Base-by-base conservation (phyloP, 257 asterid species). In the Solanum ossicruentum region DNA sequence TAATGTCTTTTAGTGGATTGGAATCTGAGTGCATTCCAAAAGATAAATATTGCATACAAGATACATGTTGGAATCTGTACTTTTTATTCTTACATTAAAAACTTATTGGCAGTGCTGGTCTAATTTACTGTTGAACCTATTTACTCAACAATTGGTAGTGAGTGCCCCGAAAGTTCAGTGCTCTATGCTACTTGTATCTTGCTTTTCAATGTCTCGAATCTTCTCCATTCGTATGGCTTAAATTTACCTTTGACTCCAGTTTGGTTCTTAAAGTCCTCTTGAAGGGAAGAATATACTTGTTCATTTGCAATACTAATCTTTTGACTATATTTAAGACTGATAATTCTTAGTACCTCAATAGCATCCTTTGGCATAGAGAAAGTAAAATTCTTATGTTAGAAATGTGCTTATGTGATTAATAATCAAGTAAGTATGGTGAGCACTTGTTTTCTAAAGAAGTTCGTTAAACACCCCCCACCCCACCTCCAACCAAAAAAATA, bases 401-500 rank as follows among this genome's bases (percentile, higher is more conserved):
- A 69, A 39, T 39, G 52, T 39, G 78, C 51, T 36, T 16, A 69
- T 69, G 51, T 69, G 78, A 69, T 69, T 17, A 36, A 17, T 69
- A 39, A 69, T 17, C 51, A 69, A 69, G 51, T 28, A 28, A 28
- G 28, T 36, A 36, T 69, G 77, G 77, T 36, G 21, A 66, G 28
- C 32, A 45, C 45, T 66, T 66, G 52, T 39, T 39, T 11, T 69
- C 8, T 51, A 69, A 36, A 69, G 26, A 36, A 67, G 49, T 67
- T 67, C 47, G 21, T 67, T 32, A 18, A 67, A 69, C 77, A 67
- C 9, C 9, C 18, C 47, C 21, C 28, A 1, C 1, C 47, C 1
- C 18, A 0, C 26, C 1, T 12, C 2, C 26, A 2, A 10, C 3
- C 1, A 0, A 56, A 21, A 10, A 4, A 0, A 65, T 0, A 26